Evolutionary conservation across 805 yeast genomes (phyloP), one percentile per base, ranked within the genome.

Genomic region (Nakazawaea sp.): DNA sequence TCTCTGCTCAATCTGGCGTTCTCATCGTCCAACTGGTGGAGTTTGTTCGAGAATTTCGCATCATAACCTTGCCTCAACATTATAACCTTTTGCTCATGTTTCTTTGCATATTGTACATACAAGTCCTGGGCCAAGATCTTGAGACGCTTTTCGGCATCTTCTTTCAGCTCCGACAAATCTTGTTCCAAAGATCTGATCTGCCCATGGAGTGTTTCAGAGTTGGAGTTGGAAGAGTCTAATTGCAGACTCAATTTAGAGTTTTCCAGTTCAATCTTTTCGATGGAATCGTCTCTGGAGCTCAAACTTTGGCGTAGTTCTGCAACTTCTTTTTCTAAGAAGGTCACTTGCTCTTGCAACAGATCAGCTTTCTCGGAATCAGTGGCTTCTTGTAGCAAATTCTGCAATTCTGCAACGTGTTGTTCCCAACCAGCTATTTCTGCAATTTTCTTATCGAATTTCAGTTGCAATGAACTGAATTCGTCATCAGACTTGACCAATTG

Each of bases 71-170:
- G 68, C 51, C 75, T 80, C 49, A 79, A 59, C 23, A 75, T 70
- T 11, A 68, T 67, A 7, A 84, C 81, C 54, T 84, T 84, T 36
- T 73, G 71, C 43, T 79, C 85, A 50, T 85, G 94, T 51, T 85
- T 84, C 34, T 80, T 76, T 2, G 86, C 74, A 50, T 84, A 84
- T 51, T 81, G 88, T 27, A 72, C 66, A 49, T 83, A 83, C 9
- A 84, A 61, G 46, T 79, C 85, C 42, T 76, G 79, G 0, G 89
- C 84, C 32, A 83, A 58, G 43, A 75, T 71, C 43, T 77, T 75
- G 27, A 81, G 57, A 48, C 74, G 70, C 40, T 64, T 64, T 43
- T 76, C 78, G 3, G 75, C 61, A 15, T 70, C 74, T 19, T 55
- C 54, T 38, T 77, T 79, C 20, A 67, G 64, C 2, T 56, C 52